Evolutionary conservation across 257 asterid genomes (phyloP).

Genomic region (Solanum paucissectum): DNA sequence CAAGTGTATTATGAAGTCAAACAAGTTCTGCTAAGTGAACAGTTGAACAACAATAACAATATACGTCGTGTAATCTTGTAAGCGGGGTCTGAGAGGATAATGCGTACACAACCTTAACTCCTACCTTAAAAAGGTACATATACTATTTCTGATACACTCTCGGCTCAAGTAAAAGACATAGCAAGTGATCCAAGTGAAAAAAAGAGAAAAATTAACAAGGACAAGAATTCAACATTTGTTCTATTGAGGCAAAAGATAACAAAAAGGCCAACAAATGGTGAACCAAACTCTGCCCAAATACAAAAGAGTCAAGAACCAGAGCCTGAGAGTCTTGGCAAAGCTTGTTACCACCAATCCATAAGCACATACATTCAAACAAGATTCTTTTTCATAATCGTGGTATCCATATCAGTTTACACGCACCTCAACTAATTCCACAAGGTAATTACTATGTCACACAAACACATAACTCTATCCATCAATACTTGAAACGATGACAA

Average conservation of each 20-base stretch:
- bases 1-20: neutral
- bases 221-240: neutral
- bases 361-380: neutral
- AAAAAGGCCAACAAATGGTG: neutral
- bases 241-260: neutral
- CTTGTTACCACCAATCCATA: neutral
- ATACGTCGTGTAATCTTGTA: neutral
- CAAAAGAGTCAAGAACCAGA: neutral
- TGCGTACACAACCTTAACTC: neutral
- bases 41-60: neutral
- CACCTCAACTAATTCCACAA: neutral
- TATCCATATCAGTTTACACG: accelerated
- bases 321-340: neutral
- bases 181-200: neutral
- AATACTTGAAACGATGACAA: neutral
- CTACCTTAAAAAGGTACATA: neutral
- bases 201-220: neutral
- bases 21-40: no score
- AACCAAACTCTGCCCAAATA: neutral
- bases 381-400: neutral
- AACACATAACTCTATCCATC: neutral
- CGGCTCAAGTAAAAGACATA: neutral
- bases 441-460: neutral
- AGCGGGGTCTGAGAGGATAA: neutral
- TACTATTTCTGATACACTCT: accelerated